Conservation (phyloP, 169 alveolate species). For the Plasmodium gonderi region DNA sequence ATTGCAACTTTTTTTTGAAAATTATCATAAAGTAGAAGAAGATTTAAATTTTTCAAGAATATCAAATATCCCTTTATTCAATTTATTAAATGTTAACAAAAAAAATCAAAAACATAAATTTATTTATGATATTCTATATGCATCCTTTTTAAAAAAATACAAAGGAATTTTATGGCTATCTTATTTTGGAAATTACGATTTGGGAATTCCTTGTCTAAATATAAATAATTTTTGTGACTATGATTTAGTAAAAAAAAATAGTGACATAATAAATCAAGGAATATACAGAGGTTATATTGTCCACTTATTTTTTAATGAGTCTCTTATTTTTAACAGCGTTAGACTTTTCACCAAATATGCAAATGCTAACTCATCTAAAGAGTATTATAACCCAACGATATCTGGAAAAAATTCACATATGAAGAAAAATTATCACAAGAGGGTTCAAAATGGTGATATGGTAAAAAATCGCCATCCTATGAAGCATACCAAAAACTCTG, state of each 20-base stretch:
- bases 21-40: constrained; percentile 76
- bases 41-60: constrained; percentile 79
- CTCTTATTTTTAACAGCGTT: constrained; percentile 81
- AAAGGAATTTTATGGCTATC: constrained; percentile 80
- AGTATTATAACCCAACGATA: neutral
- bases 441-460: neutral
- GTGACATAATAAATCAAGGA: constrained; percentile 75
- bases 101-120: constrained; percentile 77
- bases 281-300: constrained; percentile 84
- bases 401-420: neutral
- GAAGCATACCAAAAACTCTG: neutral
- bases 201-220: constrained; percentile 74
- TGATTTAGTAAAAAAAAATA: constrained; percentile 77
- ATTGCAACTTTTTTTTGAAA: constrained; percentile 75
- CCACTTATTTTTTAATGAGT: constrained; percentile 80
- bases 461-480: neutral
- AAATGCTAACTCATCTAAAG: neutral
- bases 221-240: constrained; percentile 77
- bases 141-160: constrained; percentile 72
- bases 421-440: neutral
- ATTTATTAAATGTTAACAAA: constrained; percentile 66
- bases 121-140: constrained; percentile 82
- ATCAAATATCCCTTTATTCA: constrained; percentile 78
- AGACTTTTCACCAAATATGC: constrained; percentile 79
- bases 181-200: constrained; percentile 77